Evolutionary conservation across 2,329 filamentous ascomycete species (phyloP).

Genomic region (Cladosporium sp.): DNA sequence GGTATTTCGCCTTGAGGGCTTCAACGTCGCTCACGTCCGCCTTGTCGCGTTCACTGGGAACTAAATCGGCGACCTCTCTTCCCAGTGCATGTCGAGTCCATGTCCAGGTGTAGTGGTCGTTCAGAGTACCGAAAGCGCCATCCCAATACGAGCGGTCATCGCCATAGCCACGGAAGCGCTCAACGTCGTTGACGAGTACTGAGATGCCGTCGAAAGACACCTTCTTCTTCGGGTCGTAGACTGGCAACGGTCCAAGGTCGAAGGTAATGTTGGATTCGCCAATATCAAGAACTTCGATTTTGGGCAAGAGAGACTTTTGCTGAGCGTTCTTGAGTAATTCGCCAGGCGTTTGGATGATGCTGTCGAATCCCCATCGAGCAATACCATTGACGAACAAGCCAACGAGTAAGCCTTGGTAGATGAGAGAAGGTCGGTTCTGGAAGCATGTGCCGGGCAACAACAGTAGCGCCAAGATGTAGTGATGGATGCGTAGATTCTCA

Average conservation of each 20-base stretch:
- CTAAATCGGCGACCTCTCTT: slow-evolving; percentile 14
- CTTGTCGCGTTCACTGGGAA: background rate
- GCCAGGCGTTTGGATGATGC: slow-evolving; percentile 77
- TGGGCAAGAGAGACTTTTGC: slow-evolving; percentile 61
- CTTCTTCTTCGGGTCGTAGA: slow-evolving; percentile 45
- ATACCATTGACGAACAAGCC: slow-evolving; percentile 94
- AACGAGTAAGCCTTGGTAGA: slow-evolving; percentile 87
- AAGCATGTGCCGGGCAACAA: slow-evolving; percentile 85
- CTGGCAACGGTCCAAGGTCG: slow-evolving; percentile 47
- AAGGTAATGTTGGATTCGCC: slow-evolving; percentile 65
- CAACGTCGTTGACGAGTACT: slow-evolving; percentile 82
- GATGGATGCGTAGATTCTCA: slow-evolving; percentile 84
- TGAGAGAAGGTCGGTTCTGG: slow-evolving; percentile 77
- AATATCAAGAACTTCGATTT: slow-evolving; percentile 45
- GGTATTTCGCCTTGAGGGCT: slow-evolving; percentile 42
- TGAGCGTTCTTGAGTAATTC: slow-evolving; percentile 61
- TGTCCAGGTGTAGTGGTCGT: slow-evolving; percentile 34
- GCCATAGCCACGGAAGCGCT: slow-evolving; percentile 69
- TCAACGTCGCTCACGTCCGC: slow-evolving; percentile 13
- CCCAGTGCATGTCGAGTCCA: slow-evolving; percentile 34
- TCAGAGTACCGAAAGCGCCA: slow-evolving; percentile 22
- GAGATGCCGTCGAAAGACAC: slow-evolving; percentile 69
- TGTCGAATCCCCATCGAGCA: slow-evolving; percentile 90
- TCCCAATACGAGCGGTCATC: slow-evolving; percentile 56
- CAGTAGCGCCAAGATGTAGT: slow-evolving; percentile 87